Percentiles rank a stretch among this genome's conserved stretches.
These are phyloP conservation scores for Nemania abortiva DNA, from an alignment of 2,329 filamentous ascomycete genomes.

Conservation along the genomic window DNA sequence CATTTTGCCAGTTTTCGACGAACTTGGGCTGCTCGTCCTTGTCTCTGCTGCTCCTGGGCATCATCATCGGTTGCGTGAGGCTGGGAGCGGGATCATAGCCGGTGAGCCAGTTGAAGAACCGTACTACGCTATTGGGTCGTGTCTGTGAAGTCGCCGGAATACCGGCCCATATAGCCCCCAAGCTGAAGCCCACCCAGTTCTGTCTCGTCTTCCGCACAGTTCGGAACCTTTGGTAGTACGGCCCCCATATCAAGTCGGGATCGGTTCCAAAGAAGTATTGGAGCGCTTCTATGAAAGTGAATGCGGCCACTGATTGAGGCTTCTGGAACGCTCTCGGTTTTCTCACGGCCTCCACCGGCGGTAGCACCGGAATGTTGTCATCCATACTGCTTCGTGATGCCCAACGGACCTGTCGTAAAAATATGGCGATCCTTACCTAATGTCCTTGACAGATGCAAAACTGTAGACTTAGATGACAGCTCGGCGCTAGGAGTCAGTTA, in stretches of 20 bases:
- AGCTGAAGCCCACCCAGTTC: slow-evolving; percentile 21
- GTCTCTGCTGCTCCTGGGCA: neutral
- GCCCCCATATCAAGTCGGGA: slow-evolving; percentile 38
- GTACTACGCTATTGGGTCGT: slow-evolving; percentile 20
- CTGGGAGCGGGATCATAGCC: slow-evolving; percentile 25
- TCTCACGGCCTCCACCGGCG: slow-evolving; percentile 20
- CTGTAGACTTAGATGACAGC: slow-evolving; percentile 12
- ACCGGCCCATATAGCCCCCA: slow-evolving; percentile 31
- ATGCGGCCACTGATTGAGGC: neutral
- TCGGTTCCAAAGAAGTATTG: slow-evolving; percentile 26
- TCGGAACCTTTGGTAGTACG: slow-evolving; percentile 36
- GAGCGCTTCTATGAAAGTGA: slow-evolving; percentile 8
- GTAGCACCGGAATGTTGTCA: slow-evolving; percentile 10
- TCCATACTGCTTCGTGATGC: slow-evolving; percentile 28
- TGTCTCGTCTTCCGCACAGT: slow-evolving; percentile 10
- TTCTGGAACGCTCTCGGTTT: neutral
- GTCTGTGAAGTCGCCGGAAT: slow-evolving; percentile 33
- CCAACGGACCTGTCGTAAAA: neutral
- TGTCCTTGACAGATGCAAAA: slow-evolving; percentile 11
- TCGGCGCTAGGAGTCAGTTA: slow-evolving; percentile 9
- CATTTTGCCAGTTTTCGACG: slow-evolving; percentile 14
- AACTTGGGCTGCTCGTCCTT: neutral
- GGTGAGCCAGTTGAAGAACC: slow-evolving; percentile 6
- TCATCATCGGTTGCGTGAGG: neutral
- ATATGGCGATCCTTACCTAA: slow-evolving; percentile 4